A percentile compares a stretch with the other conserved stretches of the same genome.
phyloP scores from a whole-genome alignment of 768 basidiomycete species.

The Coprinopsis marcescibilis region DNA sequence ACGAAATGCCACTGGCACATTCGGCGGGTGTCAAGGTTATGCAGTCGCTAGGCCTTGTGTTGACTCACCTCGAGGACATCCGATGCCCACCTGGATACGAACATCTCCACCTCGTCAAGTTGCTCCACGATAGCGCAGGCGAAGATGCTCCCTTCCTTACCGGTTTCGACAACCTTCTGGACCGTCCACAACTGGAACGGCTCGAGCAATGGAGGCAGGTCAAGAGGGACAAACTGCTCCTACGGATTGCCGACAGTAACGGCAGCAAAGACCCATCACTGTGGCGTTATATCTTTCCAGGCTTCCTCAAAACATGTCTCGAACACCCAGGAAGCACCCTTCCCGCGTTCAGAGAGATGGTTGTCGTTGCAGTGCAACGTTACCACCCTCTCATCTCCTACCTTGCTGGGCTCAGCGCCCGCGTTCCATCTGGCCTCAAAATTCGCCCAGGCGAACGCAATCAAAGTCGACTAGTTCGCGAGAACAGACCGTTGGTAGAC shows the following conservation, averaged over 20 bases:
- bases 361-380: slow-evolving; percentile 63
- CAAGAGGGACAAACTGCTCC: slow-evolving; percentile 46
- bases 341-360: slow-evolving; percentile 50
- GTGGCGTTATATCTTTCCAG: slow-evolving; percentile 71
- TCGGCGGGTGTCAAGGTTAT: slow-evolving; percentile 59
- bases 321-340: slow-evolving; percentile 42
- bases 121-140: slow-evolving; percentile 43
- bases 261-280: slow-evolving; percentile 62
- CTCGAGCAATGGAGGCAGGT: slow-evolving; percentile 64
- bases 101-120: slow-evolving; percentile 40
- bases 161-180: slow-evolving; percentile 63
- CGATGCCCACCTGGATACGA: slow-evolving; percentile 19
- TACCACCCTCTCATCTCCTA: slow-evolving; percentile 69
- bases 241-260: slow-evolving; percentile 69
- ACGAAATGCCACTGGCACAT: slow-evolving; percentile 45
- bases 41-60: slow-evolving; percentile 48
- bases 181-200: slow-evolving; percentile 52
- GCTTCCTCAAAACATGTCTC: slow-evolving; percentile 53
- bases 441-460: slow-evolving; percentile 47
- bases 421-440: slow-evolving; percentile 42
- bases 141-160: slow-evolving; percentile 44
- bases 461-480: slow-evolving; percentile 44
- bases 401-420: slow-evolving; percentile 64
- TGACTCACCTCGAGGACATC: slow-evolving; percentile 36
- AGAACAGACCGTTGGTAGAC: slow-evolving; percentile 54